Base-by-base conservation (phyloP, 176 grass and related monocot genomes). In the Leersia perrieri region DNA sequence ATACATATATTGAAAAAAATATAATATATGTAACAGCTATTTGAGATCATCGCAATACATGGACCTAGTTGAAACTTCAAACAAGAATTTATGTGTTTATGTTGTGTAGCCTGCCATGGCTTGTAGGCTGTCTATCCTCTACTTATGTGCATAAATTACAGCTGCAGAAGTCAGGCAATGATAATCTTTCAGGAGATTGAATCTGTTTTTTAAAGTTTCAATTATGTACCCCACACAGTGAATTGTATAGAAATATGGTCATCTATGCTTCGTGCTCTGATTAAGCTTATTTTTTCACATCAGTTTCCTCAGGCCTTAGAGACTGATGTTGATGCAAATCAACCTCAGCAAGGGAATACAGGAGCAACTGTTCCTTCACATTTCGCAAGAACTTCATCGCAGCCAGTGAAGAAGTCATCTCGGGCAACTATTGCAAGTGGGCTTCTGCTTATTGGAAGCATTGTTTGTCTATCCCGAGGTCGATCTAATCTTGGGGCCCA, bases 401-500 rank as follows among this genome's bases (percentile, higher is more conserved):
- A 81, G 68, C 36, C 78, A 18, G 66, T 10, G 22, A 89, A 67
- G 35, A 81, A 84, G 77, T 78, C 86, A 20, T 75, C 85, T 53
- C 28, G 75, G 31, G 87, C 95, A 82, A 89, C 77, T 34, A 88
- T 95, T 68, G 82, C 89, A 15, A 90, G 92, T 26, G 92, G 96
- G 44, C 77, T 95, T 51, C 29, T 99, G 53, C 74, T 99, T 40
- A 73, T 88, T 51, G 96, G 96, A 31, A 88, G 88, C 67, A 82
- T 99, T 7, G 73, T 91, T 70, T 99, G 90, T 67, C 73, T 99
- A 44, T 93, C 96, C 11, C 88, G 89, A 73, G 90, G 92, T 26
- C 81, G 90, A 12, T 88, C 88, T 29, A 82, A 88, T 61, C 78
- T 95, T 44, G 96, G 88, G 41, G 86, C 90, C 11, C 96, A 99